A percentile compares a stretch with the other conserved stretches of the same genome.
These are phyloP conservation scores for Sarcodon sp. DNA, from an alignment of 768 basidiomycete species.

Conservation along the genomic window DNA sequence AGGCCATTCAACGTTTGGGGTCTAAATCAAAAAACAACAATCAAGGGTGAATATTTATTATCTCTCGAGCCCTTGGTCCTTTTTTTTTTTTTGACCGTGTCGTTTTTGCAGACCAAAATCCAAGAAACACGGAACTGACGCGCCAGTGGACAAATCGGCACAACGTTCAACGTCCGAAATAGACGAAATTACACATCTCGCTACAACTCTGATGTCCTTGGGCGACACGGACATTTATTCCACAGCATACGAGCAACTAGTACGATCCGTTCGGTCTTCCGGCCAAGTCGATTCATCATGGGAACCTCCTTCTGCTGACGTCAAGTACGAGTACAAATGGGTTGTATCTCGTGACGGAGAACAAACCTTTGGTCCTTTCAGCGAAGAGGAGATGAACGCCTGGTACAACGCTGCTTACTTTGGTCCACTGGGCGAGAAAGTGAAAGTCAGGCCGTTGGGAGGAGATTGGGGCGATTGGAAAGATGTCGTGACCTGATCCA, in stretches of 20 bases:
- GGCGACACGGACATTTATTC: constrained; percentile 83
- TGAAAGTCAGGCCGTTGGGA: constrained; percentile 53
- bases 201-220: constrained; percentile 78
- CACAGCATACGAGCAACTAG: constrained; percentile 74
- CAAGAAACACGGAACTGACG: not conserved
- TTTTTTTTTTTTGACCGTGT: not conserved
- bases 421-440: constrained; percentile 63
- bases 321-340: constrained; percentile 80
- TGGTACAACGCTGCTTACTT: constrained; percentile 82
- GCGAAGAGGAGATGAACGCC: constrained; percentile 62
- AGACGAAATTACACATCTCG: constrained; percentile 72
- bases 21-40: constrained; percentile 39
- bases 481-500: constrained; percentile 36
- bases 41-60: constrained; percentile 9
- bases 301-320: constrained; percentile 65
- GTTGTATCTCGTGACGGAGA: constrained; percentile 29
- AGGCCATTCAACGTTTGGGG: constrained; percentile 81
- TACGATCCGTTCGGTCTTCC: constrained; percentile 61
- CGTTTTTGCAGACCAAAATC: not conserved
- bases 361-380: constrained; percentile 68
- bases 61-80: not conserved
- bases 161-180: constrained; percentile 30
- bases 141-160: constrained; percentile 23
- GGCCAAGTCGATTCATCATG: constrained; percentile 58
- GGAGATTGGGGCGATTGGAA: constrained; percentile 71